Conservation (phyloP, 768 basidiomycete genomes). For the Kockovaella imperatae region DNA sequence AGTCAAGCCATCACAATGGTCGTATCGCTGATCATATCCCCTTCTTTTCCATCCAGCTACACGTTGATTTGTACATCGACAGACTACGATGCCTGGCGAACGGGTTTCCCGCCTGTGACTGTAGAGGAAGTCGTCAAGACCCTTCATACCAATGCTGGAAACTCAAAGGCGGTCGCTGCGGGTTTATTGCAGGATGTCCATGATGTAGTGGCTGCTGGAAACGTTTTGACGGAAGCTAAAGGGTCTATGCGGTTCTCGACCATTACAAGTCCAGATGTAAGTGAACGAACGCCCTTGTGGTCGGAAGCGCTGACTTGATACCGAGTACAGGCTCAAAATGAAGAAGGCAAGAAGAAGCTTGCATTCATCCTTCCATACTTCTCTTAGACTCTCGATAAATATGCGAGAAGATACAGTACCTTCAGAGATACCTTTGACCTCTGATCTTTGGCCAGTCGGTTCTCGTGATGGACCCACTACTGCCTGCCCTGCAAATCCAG, state of each 20-base stretch:
- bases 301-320: neutral
- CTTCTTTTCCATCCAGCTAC: slow-evolving; percentile 54
- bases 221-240: slow-evolving; percentile 59
- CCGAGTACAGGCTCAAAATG: slow-evolving; percentile 43
- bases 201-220: slow-evolving; percentile 51
- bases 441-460: no score
- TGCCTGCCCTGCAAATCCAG: no score
- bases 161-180: slow-evolving; percentile 56
- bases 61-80: slow-evolving; percentile 71
- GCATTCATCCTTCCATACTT: slow-evolving; percentile 77
- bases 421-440: no score
- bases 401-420: no score
- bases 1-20: slow-evolving; percentile 27
- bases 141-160: slow-evolving; percentile 75
- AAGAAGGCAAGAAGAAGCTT: slow-evolving; percentile 62
- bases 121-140: slow-evolving; percentile 86
- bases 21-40: neutral
- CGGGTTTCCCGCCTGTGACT: slow-evolving; percentile 71
- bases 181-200: slow-evolving; percentile 49
- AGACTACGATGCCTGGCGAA: slow-evolving; percentile 94
- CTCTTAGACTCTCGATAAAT: no score
- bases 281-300: neutral
- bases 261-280: slow-evolving; percentile 57
- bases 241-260: slow-evolving; percentile 82
- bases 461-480: no score